Percentiles rank a stretch among this genome's conserved stretches.
Evolutionary conservation across 1,284 basidiomycete genomes (phyloP).

Genomic region (Cutaneotrichosporon mucoides): DNA sequence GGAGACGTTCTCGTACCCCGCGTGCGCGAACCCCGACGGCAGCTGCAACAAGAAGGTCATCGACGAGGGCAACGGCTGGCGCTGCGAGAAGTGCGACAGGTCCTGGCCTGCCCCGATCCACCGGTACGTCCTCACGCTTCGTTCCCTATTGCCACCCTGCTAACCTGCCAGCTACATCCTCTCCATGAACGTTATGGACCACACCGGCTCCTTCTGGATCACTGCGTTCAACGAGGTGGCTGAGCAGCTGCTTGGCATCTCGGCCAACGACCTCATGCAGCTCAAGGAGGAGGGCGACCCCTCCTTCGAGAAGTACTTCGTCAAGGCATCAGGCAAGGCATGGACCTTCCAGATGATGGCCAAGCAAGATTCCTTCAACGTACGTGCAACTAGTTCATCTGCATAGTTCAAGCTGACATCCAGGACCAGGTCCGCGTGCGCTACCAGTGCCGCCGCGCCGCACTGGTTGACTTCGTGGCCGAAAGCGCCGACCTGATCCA

Average conservation of each 20-base stretch:
- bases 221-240: constrained; percentile 96
- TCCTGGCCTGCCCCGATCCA: constrained; percentile 70
- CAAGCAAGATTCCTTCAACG: constrained; percentile 81
- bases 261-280: constrained; percentile 72
- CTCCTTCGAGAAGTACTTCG: constrained; percentile 61
- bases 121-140: constrained; percentile 56
- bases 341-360: constrained; percentile 85
- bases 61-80: constrained; percentile 67
- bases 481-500: constrained; percentile 64
- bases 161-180: constrained; percentile 70
- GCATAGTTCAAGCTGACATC: constrained; percentile 1
- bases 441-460: constrained; percentile 70
- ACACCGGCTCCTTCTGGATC: constrained; percentile 85
- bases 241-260: constrained; percentile 67
- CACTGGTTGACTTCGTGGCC: constrained; percentile 64
- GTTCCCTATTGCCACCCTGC: background rate
- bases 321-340: constrained; percentile 63
- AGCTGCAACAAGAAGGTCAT: constrained; percentile 88
- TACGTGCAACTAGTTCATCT: constrained; percentile 37
- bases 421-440: constrained; percentile 74
- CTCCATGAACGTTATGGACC: constrained; percentile 81
- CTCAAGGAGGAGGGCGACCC: constrained; percentile 67
- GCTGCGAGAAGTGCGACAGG: constrained; percentile 90
- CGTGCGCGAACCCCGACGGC: constrained; percentile 66
- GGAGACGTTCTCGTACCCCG: constrained; percentile 85